These are phyloP conservation scores for Gossypium gossypioides DNA, from an alignment of 441 rosid species.

Conservation along the genomic window DNA sequence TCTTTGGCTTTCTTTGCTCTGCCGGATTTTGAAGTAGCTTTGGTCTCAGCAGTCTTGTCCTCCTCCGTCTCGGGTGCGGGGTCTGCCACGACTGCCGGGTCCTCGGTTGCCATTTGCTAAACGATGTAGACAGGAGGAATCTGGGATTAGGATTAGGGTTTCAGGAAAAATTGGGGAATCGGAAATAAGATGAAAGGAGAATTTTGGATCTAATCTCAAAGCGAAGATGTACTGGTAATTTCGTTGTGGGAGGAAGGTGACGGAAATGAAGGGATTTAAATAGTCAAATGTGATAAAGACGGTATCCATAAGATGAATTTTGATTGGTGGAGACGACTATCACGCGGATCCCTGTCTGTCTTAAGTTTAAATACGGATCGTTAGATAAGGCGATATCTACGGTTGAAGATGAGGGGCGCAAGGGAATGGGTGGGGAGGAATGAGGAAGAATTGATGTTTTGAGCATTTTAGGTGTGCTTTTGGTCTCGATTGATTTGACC, in stretches of 20 bases:
- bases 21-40: slow-evolving; percentile 28
- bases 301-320: slow-evolving; percentile 25
- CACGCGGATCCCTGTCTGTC: slow-evolving; percentile 44
- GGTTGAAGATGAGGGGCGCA: slow-evolving; percentile 21
- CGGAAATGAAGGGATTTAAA: slow-evolving; percentile 39
- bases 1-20: slow-evolving; percentile 44
- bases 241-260: slow-evolving; percentile 12
- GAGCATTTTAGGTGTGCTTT: slow-evolving; percentile 58
- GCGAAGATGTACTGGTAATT: neutral
- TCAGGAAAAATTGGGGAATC: neutral
- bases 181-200: neutral
- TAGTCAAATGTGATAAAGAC: slow-evolving; percentile 34
- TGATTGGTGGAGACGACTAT: slow-evolving; percentile 40
- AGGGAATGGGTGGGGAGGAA: slow-evolving; percentile 17
- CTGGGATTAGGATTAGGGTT: neutral
- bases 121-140: neutral
- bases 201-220: neutral
- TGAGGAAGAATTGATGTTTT: slow-evolving; percentile 12
- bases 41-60: slow-evolving; percentile 26
- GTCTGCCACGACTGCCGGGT: slow-evolving; percentile 22
- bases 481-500: slow-evolving; percentile 24
- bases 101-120: slow-evolving; percentile 36
- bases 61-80: slow-evolving; percentile 22
- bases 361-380: slow-evolving; percentile 49
- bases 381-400: slow-evolving; percentile 47